These are phyloP conservation scores for Cordyceps javanica DNA, from an alignment of 2,329 filamentous ascomycete genomes.

Conservation along the genomic window DNA sequence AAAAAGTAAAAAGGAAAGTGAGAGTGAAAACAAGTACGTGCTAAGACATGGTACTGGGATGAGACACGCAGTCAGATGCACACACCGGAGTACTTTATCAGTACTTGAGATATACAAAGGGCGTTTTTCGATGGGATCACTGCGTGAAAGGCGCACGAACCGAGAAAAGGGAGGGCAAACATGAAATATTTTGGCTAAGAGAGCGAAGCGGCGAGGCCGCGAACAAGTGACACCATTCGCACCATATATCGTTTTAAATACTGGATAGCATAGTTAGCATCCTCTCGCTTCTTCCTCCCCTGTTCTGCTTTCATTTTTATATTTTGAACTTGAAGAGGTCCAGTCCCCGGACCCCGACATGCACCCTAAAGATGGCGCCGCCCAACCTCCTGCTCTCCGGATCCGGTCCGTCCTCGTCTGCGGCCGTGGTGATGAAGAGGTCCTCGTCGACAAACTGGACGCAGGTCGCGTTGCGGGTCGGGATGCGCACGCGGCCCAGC, in stretches of 20 bases:
- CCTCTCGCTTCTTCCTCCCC: too few relatives aligned
- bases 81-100: neutral
- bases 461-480: conserved; percentile 76
- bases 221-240: too few relatives aligned
- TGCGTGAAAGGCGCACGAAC: too few relatives aligned
- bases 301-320: conserved; percentile 10
- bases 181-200: too few relatives aligned
- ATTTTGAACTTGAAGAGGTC: conserved; percentile 60
- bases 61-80: neutral
- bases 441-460: conserved; percentile 69
- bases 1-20: neutral
- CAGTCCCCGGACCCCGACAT: conserved; percentile 66
- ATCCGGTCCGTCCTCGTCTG: conserved; percentile 51
- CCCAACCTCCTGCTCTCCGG: conserved; percentile 50
- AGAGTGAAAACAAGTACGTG: neutral
- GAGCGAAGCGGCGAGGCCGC: too few relatives aligned
- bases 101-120: neutral
- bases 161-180: too few relatives aligned
- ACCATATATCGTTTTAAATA: too few relatives aligned
- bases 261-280: too few relatives aligned
- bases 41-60: neutral
- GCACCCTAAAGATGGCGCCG: conserved; percentile 68
- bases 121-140: neutral
- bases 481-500: conserved; percentile 67
- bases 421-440: conserved; percentile 74